Evolutionary conservation across 1,139 yeast species (phyloP).

Genomic region (Diutina mesorugosa): DNA sequence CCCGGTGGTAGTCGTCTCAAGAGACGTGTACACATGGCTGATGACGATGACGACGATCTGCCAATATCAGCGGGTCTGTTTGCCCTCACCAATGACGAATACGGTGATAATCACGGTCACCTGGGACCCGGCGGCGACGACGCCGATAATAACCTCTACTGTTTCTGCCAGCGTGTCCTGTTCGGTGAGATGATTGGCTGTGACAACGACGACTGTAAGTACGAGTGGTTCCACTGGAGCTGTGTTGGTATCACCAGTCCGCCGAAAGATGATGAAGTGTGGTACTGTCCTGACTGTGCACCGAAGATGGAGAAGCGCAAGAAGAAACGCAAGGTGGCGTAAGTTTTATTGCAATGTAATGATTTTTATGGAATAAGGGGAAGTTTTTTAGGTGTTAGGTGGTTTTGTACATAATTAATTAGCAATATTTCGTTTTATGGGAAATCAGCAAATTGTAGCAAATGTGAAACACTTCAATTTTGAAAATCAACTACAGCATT

Average conservation of each 20-base stretch:
- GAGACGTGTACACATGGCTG: neutral
- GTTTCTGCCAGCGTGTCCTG: slow-evolving; percentile 76
- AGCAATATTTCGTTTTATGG: no score
- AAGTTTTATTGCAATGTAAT: neutral
- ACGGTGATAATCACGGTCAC: slow-evolving; percentile 1
- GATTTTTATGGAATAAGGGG: no score
- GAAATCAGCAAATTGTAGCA: no score
- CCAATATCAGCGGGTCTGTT: neutral
- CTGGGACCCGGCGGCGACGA: slow-evolving; percentile 27
- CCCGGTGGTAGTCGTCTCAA: neutral
- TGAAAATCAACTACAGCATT: no score
- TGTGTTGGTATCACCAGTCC: slow-evolving; percentile 73
- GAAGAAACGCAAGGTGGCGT: slow-evolving; percentile 23
- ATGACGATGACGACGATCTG: neutral
- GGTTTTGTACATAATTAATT: no score
- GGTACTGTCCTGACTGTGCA: slow-evolving; percentile 65
- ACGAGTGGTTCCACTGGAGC: slow-evolving; percentile 80
- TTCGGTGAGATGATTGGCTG: slow-evolving; percentile 92
- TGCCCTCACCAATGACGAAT: slow-evolving; percentile 6
- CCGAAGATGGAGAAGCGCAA: slow-evolving; percentile 36
- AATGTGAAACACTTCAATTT: no score
- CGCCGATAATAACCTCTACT: slow-evolving; percentile 53
- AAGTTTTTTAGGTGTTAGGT: no score
- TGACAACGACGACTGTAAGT: slow-evolving; percentile 69
- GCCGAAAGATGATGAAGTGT: slow-evolving; percentile 49